A percentile compares a stretch with the other conserved stretches of the same genome.
Conservation (phyloP, 768 basidiomycete genomes). For the Termitomyces heimii region DNA sequence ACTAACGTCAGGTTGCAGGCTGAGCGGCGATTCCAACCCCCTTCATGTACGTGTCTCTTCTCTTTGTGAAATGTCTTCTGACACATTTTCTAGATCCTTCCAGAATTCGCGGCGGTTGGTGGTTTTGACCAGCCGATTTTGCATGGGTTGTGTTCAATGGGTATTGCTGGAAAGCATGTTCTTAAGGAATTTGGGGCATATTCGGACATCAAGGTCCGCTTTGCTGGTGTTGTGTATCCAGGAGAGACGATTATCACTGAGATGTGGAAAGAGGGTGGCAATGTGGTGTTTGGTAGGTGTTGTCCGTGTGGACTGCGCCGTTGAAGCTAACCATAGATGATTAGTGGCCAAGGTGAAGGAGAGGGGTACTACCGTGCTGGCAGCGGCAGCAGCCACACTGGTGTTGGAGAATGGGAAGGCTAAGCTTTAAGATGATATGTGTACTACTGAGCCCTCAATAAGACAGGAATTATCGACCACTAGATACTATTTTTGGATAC, state of each 20-base stretch:
- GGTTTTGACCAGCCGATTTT: slow-evolving; percentile 90
- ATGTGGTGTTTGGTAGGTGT: slow-evolving; percentile 86
- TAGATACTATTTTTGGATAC: neutral
- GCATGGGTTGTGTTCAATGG: slow-evolving; percentile 89
- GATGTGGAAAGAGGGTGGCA: slow-evolving; percentile 97
- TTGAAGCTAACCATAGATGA: neutral
- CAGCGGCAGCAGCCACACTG: slow-evolving; percentile 80
- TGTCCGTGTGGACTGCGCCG: neutral
- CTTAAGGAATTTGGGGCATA: slow-evolving; percentile 79
- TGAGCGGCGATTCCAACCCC: slow-evolving; percentile 91
- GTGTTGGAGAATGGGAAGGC: slow-evolving; percentile 44
- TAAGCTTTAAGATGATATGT: slow-evolving; percentile 41
- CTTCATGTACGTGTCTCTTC: slow-evolving; percentile 56
- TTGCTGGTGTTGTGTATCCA: slow-evolving; percentile 89
- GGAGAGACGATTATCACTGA: slow-evolving; percentile 93
- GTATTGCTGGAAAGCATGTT: slow-evolving; percentile 90
- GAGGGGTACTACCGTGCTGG: slow-evolving; percentile 61
- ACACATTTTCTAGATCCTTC: slow-evolving; percentile 57
- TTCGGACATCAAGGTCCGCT: slow-evolving; percentile 94
- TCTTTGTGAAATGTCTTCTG: neutral
- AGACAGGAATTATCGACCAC: neutral
- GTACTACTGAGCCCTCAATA: neutral
- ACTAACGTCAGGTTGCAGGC: slow-evolving; percentile 28
- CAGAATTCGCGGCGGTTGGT: slow-evolving; percentile 91
- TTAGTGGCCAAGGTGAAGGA: slow-evolving; percentile 88